Percentiles rank a stretch among this genome's conserved stretches.
These are phyloP conservation scores for Colletotrichum acutatum DNA, from an alignment of 2,329 filamentous ascomycete genomes.

Conservation along the genomic window DNA sequence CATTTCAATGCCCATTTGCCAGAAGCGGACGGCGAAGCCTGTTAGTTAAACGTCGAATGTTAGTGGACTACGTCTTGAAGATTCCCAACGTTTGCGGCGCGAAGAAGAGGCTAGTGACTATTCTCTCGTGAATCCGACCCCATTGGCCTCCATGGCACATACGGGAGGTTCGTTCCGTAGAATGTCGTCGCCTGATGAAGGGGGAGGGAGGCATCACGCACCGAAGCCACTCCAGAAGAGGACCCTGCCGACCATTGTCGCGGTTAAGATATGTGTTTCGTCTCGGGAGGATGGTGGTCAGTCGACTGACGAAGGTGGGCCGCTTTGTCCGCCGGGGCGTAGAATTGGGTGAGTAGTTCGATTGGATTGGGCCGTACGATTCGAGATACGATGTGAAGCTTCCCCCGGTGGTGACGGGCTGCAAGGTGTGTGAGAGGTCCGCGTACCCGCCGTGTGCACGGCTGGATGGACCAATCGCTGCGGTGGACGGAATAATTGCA, in stretches of 20 bases:
- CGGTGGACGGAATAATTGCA: slow-evolving; percentile 29
- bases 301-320: slow-evolving; percentile 19
- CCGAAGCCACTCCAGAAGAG: slow-evolving; percentile 93
- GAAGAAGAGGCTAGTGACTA: neutral
- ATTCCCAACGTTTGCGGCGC: slow-evolving; percentile 21
- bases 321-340: slow-evolving; percentile 24
- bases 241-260: slow-evolving; percentile 71
- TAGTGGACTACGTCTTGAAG: neutral
- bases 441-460: slow-evolving; percentile 7
- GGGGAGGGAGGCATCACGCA: slow-evolving; percentile 59
- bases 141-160: slow-evolving; percentile 7
- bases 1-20: slow-evolving; percentile 99
- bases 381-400: slow-evolving; percentile 27
- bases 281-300: neutral
- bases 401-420: neutral
- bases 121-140: neutral
- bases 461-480: neutral
- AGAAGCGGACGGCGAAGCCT: slow-evolving; percentile 93
- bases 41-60: slow-evolving; percentile 11
- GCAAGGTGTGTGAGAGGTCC: slow-evolving; percentile 17
- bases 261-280: slow-evolving; percentile 11
- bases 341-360: slow-evolving; percentile 12
- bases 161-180: neutral
- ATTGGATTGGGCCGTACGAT: slow-evolving; percentile 6
- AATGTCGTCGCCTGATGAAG: neutral